These are phyloP conservation scores for Carex littledalei DNA, from an alignment of 176 grass and related monocot species.

Conservation along the genomic window DNA sequence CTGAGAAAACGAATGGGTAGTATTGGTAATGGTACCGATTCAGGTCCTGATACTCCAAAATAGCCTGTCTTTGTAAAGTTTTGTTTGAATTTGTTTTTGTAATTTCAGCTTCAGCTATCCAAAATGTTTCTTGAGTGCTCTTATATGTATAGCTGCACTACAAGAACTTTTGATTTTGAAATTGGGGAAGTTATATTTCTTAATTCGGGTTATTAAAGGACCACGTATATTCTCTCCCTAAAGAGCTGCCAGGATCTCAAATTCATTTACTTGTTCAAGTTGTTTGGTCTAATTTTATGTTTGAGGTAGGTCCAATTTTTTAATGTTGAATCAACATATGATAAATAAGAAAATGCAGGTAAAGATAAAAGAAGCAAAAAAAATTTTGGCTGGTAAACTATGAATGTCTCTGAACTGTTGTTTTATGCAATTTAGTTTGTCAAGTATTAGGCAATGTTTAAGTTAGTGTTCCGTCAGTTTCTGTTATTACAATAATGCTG, in stretches of 20 bases:
- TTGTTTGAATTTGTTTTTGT: not conserved
- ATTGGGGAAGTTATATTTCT: not conserved
- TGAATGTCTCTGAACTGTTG: not conserved
- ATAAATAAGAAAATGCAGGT: not conserved
- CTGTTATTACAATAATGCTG: not conserved
- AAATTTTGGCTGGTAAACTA: not conserved
- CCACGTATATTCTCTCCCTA: not conserved
- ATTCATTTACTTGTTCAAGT: constrained; percentile 3
- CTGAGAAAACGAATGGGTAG: constrained; percentile 23
- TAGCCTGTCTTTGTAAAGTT: not conserved
- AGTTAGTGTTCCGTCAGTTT: not conserved
- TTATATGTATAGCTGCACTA: not conserved
- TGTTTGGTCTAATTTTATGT: not conserved
- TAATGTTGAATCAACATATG: not conserved
- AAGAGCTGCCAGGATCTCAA: not conserved
- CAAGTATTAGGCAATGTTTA: not conserved
- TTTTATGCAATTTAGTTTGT: not conserved
- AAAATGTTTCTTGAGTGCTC: constrained; percentile 19
- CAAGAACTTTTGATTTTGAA: constrained; percentile 8
- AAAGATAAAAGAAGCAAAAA: not conserved
- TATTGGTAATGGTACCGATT: not conserved
- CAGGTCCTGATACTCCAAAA: not conserved
- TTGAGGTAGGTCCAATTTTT: too few species aligned
- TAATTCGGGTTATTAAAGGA: not conserved
- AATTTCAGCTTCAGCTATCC: constrained; percentile 5